phyloP scores from a whole-genome alignment of 169 alveolate species.

The Plasmodium gonderi region DNA sequence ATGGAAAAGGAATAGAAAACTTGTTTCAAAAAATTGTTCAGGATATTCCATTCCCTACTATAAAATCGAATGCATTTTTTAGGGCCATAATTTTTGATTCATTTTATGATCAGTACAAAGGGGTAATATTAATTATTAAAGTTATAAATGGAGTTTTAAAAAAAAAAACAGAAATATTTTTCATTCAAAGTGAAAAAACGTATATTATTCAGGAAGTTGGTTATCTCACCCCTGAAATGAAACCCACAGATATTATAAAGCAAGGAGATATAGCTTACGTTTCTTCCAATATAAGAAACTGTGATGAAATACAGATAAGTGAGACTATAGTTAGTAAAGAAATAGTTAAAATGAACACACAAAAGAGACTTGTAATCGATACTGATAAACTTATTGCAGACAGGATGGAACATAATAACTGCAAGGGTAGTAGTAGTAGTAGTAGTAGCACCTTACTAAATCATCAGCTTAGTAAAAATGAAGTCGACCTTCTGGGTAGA shows the following conservation, averaged over 20 bases:
- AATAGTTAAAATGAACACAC: not conserved
- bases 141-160: slow-evolving; percentile 81
- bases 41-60: slow-evolving; percentile 89
- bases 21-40: slow-evolving; percentile 86
- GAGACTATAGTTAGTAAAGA: slow-evolving; percentile 36
- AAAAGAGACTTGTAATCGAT: slow-evolving; percentile 37
- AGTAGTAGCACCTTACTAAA: too few species aligned
- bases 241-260: slow-evolving; percentile 63
- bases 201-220: slow-evolving; percentile 81
- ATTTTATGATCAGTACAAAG: slow-evolving; percentile 90
- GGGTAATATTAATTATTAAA: slow-evolving; percentile 90
- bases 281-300: slow-evolving; percentile 51
- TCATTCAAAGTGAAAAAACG: slow-evolving; percentile 74
- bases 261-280: slow-evolving; percentile 75
- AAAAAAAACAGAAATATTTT: slow-evolving; percentile 78
- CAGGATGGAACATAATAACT: not conserved
- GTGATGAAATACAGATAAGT: slow-evolving; percentile 38
- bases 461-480: too few species aligned
- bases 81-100: slow-evolving; percentile 94
- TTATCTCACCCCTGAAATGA: slow-evolving; percentile 80
- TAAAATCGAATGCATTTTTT: slow-evolving; percentile 79
- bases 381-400: slow-evolving; percentile 1
- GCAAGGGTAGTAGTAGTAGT: slow-evolving; percentile 46
- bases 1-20: slow-evolving; percentile 88
- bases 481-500: too few species aligned